Conservation (phyloP, 768 basidiomycete genomes). For the Suillus occidentalis region DNA sequence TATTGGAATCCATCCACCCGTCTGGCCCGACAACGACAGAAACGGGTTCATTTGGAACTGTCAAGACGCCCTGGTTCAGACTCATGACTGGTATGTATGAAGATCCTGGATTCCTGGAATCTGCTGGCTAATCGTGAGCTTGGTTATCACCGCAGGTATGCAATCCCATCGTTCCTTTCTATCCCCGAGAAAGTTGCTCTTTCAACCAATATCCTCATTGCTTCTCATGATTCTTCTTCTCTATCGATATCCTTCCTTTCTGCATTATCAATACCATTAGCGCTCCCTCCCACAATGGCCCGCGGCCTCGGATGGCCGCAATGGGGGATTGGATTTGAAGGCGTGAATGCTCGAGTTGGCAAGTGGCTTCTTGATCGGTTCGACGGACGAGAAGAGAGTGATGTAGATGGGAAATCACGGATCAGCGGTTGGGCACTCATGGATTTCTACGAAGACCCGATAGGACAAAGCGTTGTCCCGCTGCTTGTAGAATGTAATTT, state of each 20-base stretch:
- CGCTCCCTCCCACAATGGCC: slow-evolving; percentile 74
- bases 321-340: slow-evolving; percentile 77
- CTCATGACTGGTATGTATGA: slow-evolving; percentile 76
- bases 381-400: neutral
- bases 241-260: slow-evolving; percentile 82
- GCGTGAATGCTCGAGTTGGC: slow-evolving; percentile 76
- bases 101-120: neutral
- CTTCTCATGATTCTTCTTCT: slow-evolving; percentile 33
- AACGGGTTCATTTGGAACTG: slow-evolving; percentile 79
- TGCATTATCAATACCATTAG: slow-evolving; percentile 78
- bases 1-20: slow-evolving; percentile 83
- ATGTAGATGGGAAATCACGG: slow-evolving; percentile 30
- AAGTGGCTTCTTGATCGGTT: slow-evolving; percentile 68
- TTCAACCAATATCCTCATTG: slow-evolving; percentile 53
- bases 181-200: slow-evolving; percentile 81
- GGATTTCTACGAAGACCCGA: slow-evolving; percentile 70
- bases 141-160: slow-evolving; percentile 55
- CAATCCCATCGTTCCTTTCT: slow-evolving; percentile 72
- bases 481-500: slow-evolving; percentile 81
- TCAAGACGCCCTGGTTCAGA: slow-evolving; percentile 65
- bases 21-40: slow-evolving; percentile 80
- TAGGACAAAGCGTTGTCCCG: slow-evolving; percentile 51
- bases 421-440: slow-evolving; percentile 76
- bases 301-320: slow-evolving; percentile 83
- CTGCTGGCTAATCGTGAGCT: slow-evolving; percentile 3